Base-by-base conservation (phyloP, 1,139 yeast genomes). In the Blastobotrys arbuscula region DNA sequence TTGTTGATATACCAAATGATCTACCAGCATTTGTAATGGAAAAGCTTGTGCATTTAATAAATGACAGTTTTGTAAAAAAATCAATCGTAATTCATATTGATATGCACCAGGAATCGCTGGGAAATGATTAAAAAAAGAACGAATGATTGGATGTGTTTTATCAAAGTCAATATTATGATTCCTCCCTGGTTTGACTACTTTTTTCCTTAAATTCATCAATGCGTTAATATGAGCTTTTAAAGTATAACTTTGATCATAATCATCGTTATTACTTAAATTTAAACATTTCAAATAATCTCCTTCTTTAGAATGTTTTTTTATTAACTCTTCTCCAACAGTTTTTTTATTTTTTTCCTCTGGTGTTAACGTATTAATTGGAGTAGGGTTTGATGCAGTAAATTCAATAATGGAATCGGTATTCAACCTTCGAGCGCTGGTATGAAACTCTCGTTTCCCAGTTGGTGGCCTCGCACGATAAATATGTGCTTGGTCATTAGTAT, bases 31-130 rank as follows among this genome's bases (percentile, higher is more conserved):
- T 19, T 51, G 49, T 55, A 57, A 67, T 48, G 49, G 70, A 41
- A 49, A 73, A 57, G 20, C 61, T 12, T 60, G 53, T 0, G 77
- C 76, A 45, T 68, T 58, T 6, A 72, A 39, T 20, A 66, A 53
- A 53, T 77, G 78, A 1, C 75, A 55, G 0, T 69, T 59, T 33
- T 65, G 66, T 51, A 72, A 68, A 45, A 77, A 70, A 33, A 71
- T 61, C 44, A 66, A 66, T 45, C 71, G 66, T 20, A 65, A 52
- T 12, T 67, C 56, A 69, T 75, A 72, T 50, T 57, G 70, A 44
- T 49, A 57, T 1, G 60, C 55, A 5, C 59, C 50, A 28, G 73
- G 69, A 4, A 53, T 39, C 0, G 42, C 40, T 1, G 73, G 73
- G 51, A 68, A 58, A 15, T 51, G 35, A 15, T 48, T 42, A 16